Percentiles rank a stretch among this genome's conserved stretches.
Conservation (phyloP, 208 protist genomes). For the Acanthamoeba sp. region DNA sequence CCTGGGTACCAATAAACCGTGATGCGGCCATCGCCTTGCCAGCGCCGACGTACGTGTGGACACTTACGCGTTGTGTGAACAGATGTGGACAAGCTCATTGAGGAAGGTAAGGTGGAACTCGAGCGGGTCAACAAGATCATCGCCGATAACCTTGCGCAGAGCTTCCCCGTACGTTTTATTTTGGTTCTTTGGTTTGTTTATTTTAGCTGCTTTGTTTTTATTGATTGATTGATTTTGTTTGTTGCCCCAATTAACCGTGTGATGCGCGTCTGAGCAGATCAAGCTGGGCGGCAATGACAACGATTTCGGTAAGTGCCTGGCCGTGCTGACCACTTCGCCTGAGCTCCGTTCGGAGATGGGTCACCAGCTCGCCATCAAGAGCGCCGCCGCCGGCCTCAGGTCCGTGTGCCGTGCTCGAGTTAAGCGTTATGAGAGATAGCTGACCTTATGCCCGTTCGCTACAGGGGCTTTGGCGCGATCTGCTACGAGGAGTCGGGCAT, state of each 20-base stretch:
- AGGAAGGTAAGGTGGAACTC: conserved; percentile 37
- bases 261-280: neutral
- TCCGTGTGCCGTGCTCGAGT: neutral
- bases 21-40: too few relatives aligned
- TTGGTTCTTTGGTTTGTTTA: too few relatives aligned
- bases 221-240: too few relatives aligned
- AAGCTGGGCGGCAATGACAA: conserved; percentile 42
- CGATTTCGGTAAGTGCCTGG: conserved; percentile 19
- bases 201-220: too few relatives aligned
- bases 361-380: conserved; percentile 49
- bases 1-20: conserved; percentile 21
- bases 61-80: neutral
- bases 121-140: conserved; percentile 43
- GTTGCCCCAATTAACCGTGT: too few relatives aligned
- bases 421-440: too few relatives aligned
- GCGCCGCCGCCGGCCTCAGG: conserved; percentile 3
- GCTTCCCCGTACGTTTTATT: conserved; percentile 19
- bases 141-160: neutral
- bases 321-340: conserved; percentile 22
- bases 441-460: neutral
- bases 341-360: conserved; percentile 51
- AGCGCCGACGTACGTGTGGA: too few relatives aligned
- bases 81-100: conserved; percentile 57
- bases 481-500: conserved; percentile 43
- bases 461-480: conserved; percentile 14